A percentile compares a stretch with the other conserved stretches of the same genome.
Evolutionary conservation across 169 alveolate species (phyloP).

Genomic region (Plasmodium berghei): DNA sequence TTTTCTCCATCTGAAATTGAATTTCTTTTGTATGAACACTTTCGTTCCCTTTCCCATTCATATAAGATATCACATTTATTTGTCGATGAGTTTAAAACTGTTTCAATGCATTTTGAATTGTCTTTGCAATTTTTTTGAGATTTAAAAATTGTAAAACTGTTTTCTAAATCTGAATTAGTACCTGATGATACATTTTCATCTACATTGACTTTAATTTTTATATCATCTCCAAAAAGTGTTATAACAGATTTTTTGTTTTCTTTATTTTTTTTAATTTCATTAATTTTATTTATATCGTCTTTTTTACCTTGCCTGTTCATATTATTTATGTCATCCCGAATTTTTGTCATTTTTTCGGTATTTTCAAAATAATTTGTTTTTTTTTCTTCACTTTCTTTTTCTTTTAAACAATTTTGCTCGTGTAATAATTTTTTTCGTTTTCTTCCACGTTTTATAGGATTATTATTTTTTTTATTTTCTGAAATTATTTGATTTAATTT

Average conservation of each 20-base stretch:
- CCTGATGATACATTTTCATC: conserved; percentile 7
- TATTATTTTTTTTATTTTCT: too few relatives aligned
- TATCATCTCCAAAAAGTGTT: conserved; percentile 30
- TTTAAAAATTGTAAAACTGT: conserved; percentile 1
- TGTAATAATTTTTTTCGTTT: not conserved
- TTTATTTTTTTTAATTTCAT: not conserved
- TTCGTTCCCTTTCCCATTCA: conserved; percentile 1
- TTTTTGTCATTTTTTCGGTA: too few relatives aligned
- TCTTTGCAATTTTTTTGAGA: conserved; percentile 1
- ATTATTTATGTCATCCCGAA: too few relatives aligned
- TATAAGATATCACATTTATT: not conserved
- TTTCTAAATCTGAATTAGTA: conserved; percentile 16
- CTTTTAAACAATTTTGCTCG: not conserved
- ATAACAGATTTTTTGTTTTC: conserved; percentile 34
- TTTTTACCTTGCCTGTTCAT: not conserved
- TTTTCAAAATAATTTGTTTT: not conserved
- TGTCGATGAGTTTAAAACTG: not conserved
- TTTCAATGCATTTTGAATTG: not conserved
- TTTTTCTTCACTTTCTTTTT: not conserved
- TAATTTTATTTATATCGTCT: not conserved
- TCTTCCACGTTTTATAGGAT: not conserved
- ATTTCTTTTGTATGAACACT: conserved; percentile 26
- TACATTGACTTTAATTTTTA: conserved; percentile 46
- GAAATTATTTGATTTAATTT: too few relatives aligned
- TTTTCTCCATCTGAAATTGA: conserved; percentile 72